These are phyloP conservation scores for Pythium diclinum DNA, from an alignment of 352 stramenopile species.

Conservation along the genomic window DNA sequence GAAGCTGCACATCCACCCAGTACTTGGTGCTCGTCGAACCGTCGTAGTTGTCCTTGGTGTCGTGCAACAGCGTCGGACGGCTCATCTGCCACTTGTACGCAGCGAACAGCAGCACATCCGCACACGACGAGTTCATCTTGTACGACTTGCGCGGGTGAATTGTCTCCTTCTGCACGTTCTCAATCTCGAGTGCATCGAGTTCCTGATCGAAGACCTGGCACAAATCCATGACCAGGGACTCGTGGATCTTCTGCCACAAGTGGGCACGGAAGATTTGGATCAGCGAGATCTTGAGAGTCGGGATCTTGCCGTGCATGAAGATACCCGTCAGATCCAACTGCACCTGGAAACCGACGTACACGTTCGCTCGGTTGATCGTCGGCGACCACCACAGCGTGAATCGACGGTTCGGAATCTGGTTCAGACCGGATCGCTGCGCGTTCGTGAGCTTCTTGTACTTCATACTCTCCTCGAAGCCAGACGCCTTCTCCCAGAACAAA, in stretches of 20 bases:
- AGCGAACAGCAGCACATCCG: conserved; percentile 98
- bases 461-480: conserved; percentile 93
- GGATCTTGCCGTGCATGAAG: conserved; percentile 99
- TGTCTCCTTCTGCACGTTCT: conserved; percentile 99
- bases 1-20: conserved; percentile 99
- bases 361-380: conserved; percentile 99
- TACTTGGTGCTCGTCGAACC: conserved; percentile 96
- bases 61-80: conserved; percentile 78
- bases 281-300: conserved; percentile 99
- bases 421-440: conserved; percentile 98
- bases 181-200: conserved; percentile 98
- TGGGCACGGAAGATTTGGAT: conserved; percentile 98
- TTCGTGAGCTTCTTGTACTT: conserved; percentile 99
- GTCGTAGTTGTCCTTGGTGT: conserved; percentile 98
- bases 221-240: conserved; percentile 97
- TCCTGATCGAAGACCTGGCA: conserved; percentile 99
- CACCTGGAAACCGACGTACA: conserved; percentile 99
- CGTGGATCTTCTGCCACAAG: conserved; percentile 99
- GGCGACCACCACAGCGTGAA: conserved; percentile 99
- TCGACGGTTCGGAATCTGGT: conserved; percentile 99
- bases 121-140: conserved; percentile 99
- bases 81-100: conserved; percentile 98
- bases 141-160: conserved; percentile 99
- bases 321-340: conserved; percentile 99
- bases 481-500: conserved; percentile 99